Evolutionary conservation across 2,329 filamentous ascomycete species (phyloP).

Genomic region (Claviceps citrina): DNA sequence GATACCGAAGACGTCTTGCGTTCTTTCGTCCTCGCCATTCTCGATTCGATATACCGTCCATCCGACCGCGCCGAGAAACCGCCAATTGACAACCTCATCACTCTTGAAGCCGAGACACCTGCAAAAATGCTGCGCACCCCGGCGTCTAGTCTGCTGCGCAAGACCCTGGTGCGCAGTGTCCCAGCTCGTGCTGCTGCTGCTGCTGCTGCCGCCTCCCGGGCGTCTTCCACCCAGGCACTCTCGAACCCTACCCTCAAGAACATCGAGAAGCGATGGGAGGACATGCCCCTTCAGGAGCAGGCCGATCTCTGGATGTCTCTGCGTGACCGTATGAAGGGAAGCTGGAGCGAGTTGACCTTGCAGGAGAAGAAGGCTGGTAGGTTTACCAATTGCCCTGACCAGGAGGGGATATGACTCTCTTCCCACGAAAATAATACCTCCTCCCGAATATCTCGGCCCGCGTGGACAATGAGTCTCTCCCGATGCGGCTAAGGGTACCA

Average conservation of each 20-base stretch:
- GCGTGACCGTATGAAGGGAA: slow-evolving; percentile 95
- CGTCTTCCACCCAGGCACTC: slow-evolving; percentile 72
- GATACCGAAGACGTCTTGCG: slow-evolving; percentile 11
- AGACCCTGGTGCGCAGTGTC: slow-evolving; percentile 27
- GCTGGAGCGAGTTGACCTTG: slow-evolving; percentile 87
- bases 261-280: slow-evolving; percentile 99
- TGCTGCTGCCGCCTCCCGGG: slow-evolving; percentile 33
- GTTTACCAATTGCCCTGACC: slow-evolving; percentile 19
- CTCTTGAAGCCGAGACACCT: slow-evolving; percentile 8
- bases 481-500: not conserved
- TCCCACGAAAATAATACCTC: slow-evolving; percentile 20
- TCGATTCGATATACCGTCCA: slow-evolving; percentile 7
- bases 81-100: slow-evolving; percentile 20
- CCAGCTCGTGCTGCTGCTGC: no score
- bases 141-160: slow-evolving; percentile 37
- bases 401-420: not conserved
- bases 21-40: slow-evolving; percentile 11
- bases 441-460: slow-evolving; percentile 17
- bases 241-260: slow-evolving; percentile 94
- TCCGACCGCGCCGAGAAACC: slow-evolving; percentile 10
- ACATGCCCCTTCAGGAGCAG: slow-evolving; percentile 95
- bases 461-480: slow-evolving; percentile 7
- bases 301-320: slow-evolving; percentile 98
- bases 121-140: slow-evolving; percentile 39
- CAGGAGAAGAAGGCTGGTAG: slow-evolving; percentile 98